Evolutionary conservation across 2,329 filamentous ascomycete species (phyloP), one percentile per base, ranked within the genome.

Genomic region (Pseudogymnoascus sp.): DNA sequence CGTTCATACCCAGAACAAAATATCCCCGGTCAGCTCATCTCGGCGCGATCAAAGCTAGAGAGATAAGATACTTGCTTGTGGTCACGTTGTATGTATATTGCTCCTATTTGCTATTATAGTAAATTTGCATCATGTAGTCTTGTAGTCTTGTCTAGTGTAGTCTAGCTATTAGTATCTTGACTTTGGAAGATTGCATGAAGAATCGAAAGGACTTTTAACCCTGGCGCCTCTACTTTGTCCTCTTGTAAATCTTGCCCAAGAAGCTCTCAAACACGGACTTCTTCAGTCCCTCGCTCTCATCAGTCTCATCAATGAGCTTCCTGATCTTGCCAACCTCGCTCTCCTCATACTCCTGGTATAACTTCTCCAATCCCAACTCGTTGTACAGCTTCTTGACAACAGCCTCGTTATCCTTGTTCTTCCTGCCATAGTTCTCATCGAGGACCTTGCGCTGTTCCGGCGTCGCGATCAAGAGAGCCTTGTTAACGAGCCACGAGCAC

Each of bases 401-500:
- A 66, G 87, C 86, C 80, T 99, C 95, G 73, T 89, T 88, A 61
- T 81, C 83, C 73, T 85, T 83, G 78, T 97, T 87, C 83, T 97
- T 99, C 75, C 86, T 86, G 70, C 95, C 95, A 76, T 99, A 99
- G 81, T 96, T 93, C 64, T 91, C 86, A 74, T 97, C 91, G 61
- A 99, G 86, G 40, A 96, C 77, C 78, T 89, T 83, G 73, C 92
- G 87, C 83, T 99, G 95, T 75, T 93, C 91, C 1, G 91, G 86
- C 1, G 84, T 93, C 68, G 85, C 89, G 67, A 88, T 83, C 75
- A 86, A 83, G 65, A 99, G 82, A 57, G 95, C 95, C 78, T 96
- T 88, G 83, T 99, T 99, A 77, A 99, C 85, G 65, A 99, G 81
- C 95, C 95, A 99, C 45, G 91, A 96, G 83, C 95, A 99, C 84